Evolutionary conservation across 2,329 filamentous ascomycete species (phyloP), one percentile per base, ranked within the genome.

Genomic region (Polytolypa hystricis): DNA sequence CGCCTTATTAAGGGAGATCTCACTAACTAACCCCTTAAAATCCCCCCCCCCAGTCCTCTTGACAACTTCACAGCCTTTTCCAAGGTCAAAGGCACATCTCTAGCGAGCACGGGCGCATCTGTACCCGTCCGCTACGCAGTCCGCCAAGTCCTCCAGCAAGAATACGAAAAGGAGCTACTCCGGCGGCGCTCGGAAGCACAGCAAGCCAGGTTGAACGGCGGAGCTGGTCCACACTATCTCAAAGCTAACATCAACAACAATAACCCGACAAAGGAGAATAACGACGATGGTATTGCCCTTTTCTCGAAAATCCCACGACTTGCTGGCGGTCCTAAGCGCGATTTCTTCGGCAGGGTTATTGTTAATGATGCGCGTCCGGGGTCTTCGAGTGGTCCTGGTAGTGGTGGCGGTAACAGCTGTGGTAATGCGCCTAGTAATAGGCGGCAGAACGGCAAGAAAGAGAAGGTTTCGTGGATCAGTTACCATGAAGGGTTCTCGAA

Each of bases 401-500:
- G 9, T 26, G 19, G 8, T 23, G 30, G 37, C 16, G 15, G 18
- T 9, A 14, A 10, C 25, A 23, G 10, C 4, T 5, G 33, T 23
- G 18, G 20, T 29, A 28, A 11, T 6, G 29, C 19, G 7, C 3
- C 8, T 20, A 35, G 30, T 18, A 49, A 47, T 42, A 60, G 55
- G 46, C 54, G 45, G 36, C 45, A 36, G 33, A n/a, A n/a, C n/a
- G 53, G 49, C 36, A 62, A 60, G 42, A 59, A 66, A 38, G 71
- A 71, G 32, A 70, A 67, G 33, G 74, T 79, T 48, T 81, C 87
- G 3, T 94, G 86, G 86, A 77, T 93, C 28, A 89, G 77, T 44
- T 95, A 79, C 57, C 79, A 94, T 51, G 87, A 95, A 62, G 87
- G 87, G 0, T 78, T 85, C 55, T 91, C 85, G 38, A 94, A 95